Percentiles rank a stretch among this genome's conserved stretches.
phyloP scores from a whole-genome alignment of 73 alveolate species.

The Paramecium pentaurelia region DNA sequence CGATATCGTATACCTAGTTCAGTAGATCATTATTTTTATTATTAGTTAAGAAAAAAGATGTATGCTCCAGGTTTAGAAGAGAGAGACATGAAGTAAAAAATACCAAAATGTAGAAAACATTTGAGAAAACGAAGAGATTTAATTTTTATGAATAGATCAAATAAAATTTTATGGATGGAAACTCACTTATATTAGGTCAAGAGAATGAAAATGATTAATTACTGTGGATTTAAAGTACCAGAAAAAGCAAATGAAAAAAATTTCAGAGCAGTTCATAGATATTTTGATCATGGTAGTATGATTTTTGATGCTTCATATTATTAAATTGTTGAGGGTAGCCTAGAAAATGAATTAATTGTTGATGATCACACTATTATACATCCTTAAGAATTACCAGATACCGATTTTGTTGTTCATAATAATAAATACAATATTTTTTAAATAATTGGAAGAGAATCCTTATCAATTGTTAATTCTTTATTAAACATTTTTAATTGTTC shows the following conservation, averaged over 20 bases:
- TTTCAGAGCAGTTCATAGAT: slow-evolving; percentile 85
- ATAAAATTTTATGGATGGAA: slow-evolving; percentile 88
- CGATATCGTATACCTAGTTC: slow-evolving; percentile 91
- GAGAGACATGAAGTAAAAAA: slow-evolving; percentile 68
- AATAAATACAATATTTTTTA: background rate
- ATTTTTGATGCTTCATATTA: slow-evolving; percentile 79
- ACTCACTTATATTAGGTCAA: slow-evolving; percentile 96
- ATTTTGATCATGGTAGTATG: slow-evolving; percentile 72
- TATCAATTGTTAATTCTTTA: background rate
- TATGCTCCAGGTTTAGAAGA: background rate
- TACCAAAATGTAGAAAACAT: slow-evolving; percentile 82
- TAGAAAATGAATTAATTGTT: background rate
- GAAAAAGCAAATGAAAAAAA: slow-evolving; percentile 85
- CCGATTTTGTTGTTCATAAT: slow-evolving; percentile 20
- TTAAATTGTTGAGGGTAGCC: background rate
- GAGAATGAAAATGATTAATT: slow-evolving; percentile 91
- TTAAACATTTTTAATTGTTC: background rate
- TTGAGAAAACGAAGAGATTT: slow-evolving; percentile 77
- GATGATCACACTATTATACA: slow-evolving; percentile 16
- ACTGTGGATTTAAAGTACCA: slow-evolving; percentile 87
- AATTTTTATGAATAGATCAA: slow-evolving; percentile 76
- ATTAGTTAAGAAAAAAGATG: slow-evolving; percentile 52
- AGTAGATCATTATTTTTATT: slow-evolving; percentile 63
- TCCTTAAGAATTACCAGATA: background rate
- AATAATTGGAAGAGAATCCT: slow-evolving; percentile 27